Base-by-base conservation (phyloP, 768 basidiomycete genomes). In the Candolleomyces eurysporus region DNA sequence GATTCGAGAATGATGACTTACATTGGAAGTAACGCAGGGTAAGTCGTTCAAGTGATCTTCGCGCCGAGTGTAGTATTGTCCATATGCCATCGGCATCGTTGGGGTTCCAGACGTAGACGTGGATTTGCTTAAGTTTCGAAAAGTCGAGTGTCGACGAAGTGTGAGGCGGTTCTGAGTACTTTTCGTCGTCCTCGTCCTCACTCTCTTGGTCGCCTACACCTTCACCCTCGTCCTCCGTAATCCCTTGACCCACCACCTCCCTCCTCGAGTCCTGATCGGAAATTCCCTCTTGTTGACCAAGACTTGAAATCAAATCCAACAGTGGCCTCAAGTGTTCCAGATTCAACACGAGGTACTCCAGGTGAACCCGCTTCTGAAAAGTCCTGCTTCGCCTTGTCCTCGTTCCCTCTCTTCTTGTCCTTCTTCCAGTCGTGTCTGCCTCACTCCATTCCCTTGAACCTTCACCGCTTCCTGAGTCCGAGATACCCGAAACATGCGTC, bases 61-160 rank as follows among this genome's bases (percentile, higher is more conserved):
- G 22, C 13, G 45, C 42, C 16, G 32, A 30, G n/a, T 48, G 16
- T 17, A 57, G 39, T 6, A 57, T 30, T 9, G 26, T 10, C 60
- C 60, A 61, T 9, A 61, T 61, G 11, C 30, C 48, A 50, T 61
- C 50, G 6, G 53, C 45, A 22, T 61, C 60, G 22, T 61, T 54
- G 13, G 53, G 54, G 46, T 61, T 32, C 45, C 53, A 61, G 11
- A 61, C 54, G 19, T 57, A 55, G 13, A 61, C 5, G 31, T 61
- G 60, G 14, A 32, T 43, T 40, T 61, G 31, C 31, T 57, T 55
- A 16, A 61, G 54, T 2, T 39, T 8, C 5, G 60, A 61, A 42
- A 61, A 30, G 30, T 61, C 53, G 16, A 61, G 16, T 4, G 7
- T 36, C 4, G 43, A 57, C 30, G 39, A 30, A 32, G 32, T 45